Evolutionary conservation across 345 rosid species (phyloP).

Genomic region (Geranium rotundifolium): DNA sequence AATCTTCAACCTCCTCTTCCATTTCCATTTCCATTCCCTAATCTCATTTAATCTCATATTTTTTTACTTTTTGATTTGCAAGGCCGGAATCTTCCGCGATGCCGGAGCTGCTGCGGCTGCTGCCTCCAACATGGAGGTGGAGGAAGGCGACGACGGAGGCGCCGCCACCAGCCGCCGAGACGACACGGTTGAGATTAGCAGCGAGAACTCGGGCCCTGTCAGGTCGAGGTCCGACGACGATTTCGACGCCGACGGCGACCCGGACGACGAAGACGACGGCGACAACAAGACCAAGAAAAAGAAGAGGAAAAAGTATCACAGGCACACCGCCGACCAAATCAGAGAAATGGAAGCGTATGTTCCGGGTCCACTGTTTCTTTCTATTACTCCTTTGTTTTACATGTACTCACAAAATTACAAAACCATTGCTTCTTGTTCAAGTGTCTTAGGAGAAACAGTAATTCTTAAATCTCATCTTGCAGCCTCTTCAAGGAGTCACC

Average conservation of each 20-base stretch:
- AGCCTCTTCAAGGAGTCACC: constrained; percentile 96
- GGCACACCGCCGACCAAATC: constrained; percentile 93
- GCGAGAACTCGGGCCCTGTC: constrained; percentile 79
- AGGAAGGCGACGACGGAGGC: constrained; percentile 59
- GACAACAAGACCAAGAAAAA: constrained; percentile 50
- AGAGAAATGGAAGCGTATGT: constrained; percentile 96
- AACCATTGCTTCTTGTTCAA: neutral
- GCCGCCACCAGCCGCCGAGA: constrained; percentile 24
- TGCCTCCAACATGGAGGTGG: constrained; percentile 34
- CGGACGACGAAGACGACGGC: constrained; percentile 42
- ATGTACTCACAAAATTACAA: neutral
- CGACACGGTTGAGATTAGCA: constrained; percentile 79
- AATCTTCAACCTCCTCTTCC: neutral
- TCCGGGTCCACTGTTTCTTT: neutral
- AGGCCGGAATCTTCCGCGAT: constrained; percentile 93
- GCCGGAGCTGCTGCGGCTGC: constrained; percentile 37
- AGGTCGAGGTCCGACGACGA: constrained; percentile 91
- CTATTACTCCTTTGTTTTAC: too few species aligned
- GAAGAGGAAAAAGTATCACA: constrained; percentile 92
- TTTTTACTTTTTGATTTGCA: neutral
- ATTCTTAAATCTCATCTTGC: neutral
- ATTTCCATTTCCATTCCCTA: neutral
- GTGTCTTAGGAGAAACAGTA: too few species aligned
- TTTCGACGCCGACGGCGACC: constrained; percentile 46
- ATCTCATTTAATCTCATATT: neutral